Conservation (phyloP, 164 flowering plant genomes). For the Tetrastigma voinierianum region DNA sequence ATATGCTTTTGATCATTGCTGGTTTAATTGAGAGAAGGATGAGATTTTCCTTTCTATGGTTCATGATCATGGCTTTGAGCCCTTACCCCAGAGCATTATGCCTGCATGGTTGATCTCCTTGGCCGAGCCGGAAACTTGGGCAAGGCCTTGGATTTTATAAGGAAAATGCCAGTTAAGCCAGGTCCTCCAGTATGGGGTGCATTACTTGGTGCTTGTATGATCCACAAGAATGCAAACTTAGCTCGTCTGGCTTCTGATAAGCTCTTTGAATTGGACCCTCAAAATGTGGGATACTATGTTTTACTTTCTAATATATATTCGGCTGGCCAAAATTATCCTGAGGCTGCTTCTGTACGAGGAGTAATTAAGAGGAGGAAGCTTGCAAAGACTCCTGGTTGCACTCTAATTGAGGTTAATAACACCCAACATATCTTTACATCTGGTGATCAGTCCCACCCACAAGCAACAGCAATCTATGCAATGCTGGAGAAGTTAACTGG, state of each 20-base stretch:
- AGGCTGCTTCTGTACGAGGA: slow-evolving; percentile 72
- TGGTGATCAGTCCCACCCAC: slow-evolving; percentile 71
- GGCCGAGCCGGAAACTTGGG: slow-evolving; percentile 79
- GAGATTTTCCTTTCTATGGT: slow-evolving; percentile 64
- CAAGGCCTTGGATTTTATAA: slow-evolving; percentile 70
- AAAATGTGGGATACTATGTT: slow-evolving; percentile 73
- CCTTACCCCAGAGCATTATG: slow-evolving; percentile 78
- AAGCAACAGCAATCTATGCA: slow-evolving; percentile 53
- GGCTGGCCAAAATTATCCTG: slow-evolving; percentile 48
- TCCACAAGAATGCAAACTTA: slow-evolving; percentile 57
- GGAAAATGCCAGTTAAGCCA: slow-evolving; percentile 61
- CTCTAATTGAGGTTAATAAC: slow-evolving; percentile 68
- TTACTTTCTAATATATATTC: slow-evolving; percentile 82
- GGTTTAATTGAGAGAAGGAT: slow-evolving; percentile 77
- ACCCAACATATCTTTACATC: slow-evolving; percentile 62
- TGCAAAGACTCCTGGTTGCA: slow-evolving; percentile 80
- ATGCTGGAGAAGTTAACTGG: slow-evolving; percentile 63
- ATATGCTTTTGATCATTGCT: slow-evolving; percentile 88
- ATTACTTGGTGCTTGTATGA: slow-evolving; percentile 84
- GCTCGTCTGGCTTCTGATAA: slow-evolving; percentile 80
- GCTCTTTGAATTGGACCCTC: slow-evolving; percentile 71
- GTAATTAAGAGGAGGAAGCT: slow-evolving; percentile 52
- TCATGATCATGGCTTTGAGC: slow-evolving; percentile 48
- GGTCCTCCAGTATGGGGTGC: slow-evolving; percentile 84
- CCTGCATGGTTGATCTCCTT: slow-evolving; percentile 91